A percentile compares a stretch with the other conserved stretches of the same genome.
Evolutionary conservation across 768 basidiomycete species (phyloP).

Genomic region (Serpula lacrymans): DNA sequence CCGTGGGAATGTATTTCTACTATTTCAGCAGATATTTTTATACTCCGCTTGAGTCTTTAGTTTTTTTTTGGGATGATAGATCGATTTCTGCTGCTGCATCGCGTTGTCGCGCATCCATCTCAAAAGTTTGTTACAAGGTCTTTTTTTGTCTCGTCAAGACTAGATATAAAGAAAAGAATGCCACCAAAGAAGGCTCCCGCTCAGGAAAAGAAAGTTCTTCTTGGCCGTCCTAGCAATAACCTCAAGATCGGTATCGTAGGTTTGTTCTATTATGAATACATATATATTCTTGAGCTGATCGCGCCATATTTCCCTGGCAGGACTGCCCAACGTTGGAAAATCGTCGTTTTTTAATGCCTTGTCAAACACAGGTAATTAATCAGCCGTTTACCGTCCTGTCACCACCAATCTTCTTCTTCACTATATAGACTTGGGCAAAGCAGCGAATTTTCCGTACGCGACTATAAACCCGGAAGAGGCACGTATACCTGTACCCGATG

Average conservation of each 20-base stretch:
- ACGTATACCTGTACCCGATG: slow-evolving; percentile 92
- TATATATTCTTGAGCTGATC: not conserved
- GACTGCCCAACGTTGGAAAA: slow-evolving; percentile 96
- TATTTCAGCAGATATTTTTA: no score
- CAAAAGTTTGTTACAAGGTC: slow-evolving; percentile 15
- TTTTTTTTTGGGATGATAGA: slow-evolving; percentile 26
- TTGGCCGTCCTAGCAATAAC: slow-evolving; percentile 95
- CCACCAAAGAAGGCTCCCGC: slow-evolving; percentile 82
- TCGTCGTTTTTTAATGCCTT: slow-evolving; percentile 99
- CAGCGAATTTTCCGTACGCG: slow-evolving; percentile 96
- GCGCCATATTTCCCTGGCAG: slow-evolving; percentile 34
- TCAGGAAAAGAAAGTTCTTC: slow-evolving; percentile 79
- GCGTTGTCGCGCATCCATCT: slow-evolving; percentile 12
- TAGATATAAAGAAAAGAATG: slow-evolving; percentile 66
- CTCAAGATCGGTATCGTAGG: slow-evolving; percentile 99
- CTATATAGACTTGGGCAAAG: slow-evolving; percentile 89
- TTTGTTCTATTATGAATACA: slow-evolving; percentile 47
- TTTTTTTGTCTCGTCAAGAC: slow-evolving; percentile 37
- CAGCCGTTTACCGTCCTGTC: slow-evolving; percentile 1
- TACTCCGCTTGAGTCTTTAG: not conserved
- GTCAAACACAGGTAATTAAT: slow-evolving; percentile 74
- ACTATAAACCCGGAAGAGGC: slow-evolving; percentile 95
- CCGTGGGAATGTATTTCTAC: no score
- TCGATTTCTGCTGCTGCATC: slow-evolving; percentile 21
- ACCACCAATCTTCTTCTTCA: slow-evolving; percentile 7